Base-by-base conservation (phyloP, 2,329 filamentous ascomycete species). In the Trichoderma polysporum region DNA sequence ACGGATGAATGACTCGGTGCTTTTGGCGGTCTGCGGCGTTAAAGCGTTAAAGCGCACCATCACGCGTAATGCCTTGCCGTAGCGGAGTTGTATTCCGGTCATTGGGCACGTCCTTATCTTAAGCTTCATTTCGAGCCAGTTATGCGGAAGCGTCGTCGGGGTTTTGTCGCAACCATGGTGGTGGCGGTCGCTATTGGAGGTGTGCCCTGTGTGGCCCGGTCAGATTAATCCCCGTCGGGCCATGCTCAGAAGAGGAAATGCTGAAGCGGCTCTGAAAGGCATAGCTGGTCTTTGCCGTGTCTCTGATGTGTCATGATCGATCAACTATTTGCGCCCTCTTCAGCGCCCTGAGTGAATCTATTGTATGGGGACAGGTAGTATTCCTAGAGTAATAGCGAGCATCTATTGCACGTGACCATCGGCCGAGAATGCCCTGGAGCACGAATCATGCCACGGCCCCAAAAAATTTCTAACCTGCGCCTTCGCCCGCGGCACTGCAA, bases 1-100 rank as follows among this genome's bases (percentile, higher is more conserved):
- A 63, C 39, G n/a, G 33, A 10, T 53, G 59, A 53, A 54, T 63
- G 60, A 63, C 60, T 63, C 60, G 49, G 12, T 37, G 33, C 25
- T 50, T n/a, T n/a, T 33, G 35, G 33, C 49, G 60, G 60, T 54
- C 49, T 53, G 60, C 60, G 49, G 47, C 37, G 41, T 22, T 45
- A 41, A 3, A n/a, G 39, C 39, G 17, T 41, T 41, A 39, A n/a
- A 19, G 47, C 49, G 50, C 50, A 19, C 52, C n/a, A 29, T 33
- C 50, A 29, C 33, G 15, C 37, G 22, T 19, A 41, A 37, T 27
- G 45, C 45, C 41, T 61, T 27, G 45, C 45, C 45, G 57, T 29
- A 9, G 22, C 41, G 8, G 13, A 60, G 57, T 37, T 27, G 57
- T 25, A 19, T 39, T 4, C 27, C 58, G 45, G 31, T 27, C 39